These are phyloP conservation scores for Leishmania tropica DNA, from an alignment of 208 protist species.

Conservation along the genomic window DNA sequence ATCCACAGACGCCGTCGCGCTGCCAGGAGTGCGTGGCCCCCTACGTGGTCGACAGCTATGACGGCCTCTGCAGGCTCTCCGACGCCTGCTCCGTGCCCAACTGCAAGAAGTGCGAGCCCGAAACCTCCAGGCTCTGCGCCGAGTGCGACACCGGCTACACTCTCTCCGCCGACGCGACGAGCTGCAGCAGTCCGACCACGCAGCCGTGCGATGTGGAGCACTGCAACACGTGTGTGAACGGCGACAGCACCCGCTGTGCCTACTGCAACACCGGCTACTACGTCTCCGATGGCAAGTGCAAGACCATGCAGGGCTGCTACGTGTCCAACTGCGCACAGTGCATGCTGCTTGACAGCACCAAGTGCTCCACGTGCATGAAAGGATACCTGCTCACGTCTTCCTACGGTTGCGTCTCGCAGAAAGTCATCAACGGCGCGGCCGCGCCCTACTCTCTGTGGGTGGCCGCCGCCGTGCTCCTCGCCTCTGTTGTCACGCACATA, in stretches of 20 bases:
- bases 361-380: slow-evolving; percentile 13
- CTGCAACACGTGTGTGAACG: slow-evolving; percentile 9
- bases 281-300: slow-evolving; percentile 2
- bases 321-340: slow-evolving; percentile 19
- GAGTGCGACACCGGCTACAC: slow-evolving; percentile 13
- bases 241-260: neutral
- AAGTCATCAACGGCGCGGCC: neutral
- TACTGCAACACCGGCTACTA: slow-evolving; percentile 11
- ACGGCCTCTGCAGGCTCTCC: slow-evolving; percentile 7
- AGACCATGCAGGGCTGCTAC: neutral
- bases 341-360: slow-evolving; percentile 9
- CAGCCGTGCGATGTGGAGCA: slow-evolving; percentile 15
- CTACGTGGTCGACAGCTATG: neutral
- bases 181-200: neutral
- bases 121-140: neutral
- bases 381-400: slow-evolving; percentile 1
- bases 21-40: neutral
- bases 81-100: slow-evolving; percentile 8
- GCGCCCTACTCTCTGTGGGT: neutral
- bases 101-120: slow-evolving; percentile 7
- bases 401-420: slow-evolving; percentile 7
- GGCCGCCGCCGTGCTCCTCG: slow-evolving; percentile 4
- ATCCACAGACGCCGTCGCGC: slow-evolving; percentile 2
- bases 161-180: slow-evolving; percentile 4
- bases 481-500: neutral